These are phyloP conservation scores for Phytophthora kernoviae DNA, from an alignment of 352 stramenopile genomes.

Conservation along the genomic window DNA sequence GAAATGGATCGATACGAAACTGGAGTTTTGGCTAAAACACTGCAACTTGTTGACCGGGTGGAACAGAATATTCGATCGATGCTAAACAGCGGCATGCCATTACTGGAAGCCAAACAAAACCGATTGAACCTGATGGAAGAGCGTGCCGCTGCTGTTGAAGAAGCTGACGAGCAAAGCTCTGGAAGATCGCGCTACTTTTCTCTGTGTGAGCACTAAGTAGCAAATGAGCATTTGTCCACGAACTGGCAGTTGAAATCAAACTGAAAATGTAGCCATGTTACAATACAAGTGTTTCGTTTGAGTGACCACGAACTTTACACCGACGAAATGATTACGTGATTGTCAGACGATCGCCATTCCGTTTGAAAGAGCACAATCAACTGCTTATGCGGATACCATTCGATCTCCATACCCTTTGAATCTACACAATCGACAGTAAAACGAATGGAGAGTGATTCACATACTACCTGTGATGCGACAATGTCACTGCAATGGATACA, in stretches of 20 bases:
- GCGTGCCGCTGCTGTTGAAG: slow-evolving; percentile 6
- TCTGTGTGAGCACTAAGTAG: slow-evolving; percentile 23
- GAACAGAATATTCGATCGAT: slow-evolving; percentile 24
- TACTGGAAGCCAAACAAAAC: slow-evolving; percentile 24
- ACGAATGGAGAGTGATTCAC: not conserved
- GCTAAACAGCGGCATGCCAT: slow-evolving; percentile 23
- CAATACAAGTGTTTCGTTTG: not conserved
- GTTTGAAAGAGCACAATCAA: slow-evolving; percentile 5
- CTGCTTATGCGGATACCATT: not conserved
- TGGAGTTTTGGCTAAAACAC: slow-evolving; percentile 10
- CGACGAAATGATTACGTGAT: not conserved
- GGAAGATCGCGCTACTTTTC: slow-evolving; percentile 22
- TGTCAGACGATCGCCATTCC: not conserved
- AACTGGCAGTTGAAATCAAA: not conserved
- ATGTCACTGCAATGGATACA: slow-evolving; percentile 41
- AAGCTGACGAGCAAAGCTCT: not conserved
- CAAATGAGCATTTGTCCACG: not conserved
- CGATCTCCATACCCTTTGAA: not conserved
- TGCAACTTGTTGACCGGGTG: slow-evolving; percentile 15
- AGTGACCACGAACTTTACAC: not conserved
- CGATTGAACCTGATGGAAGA: slow-evolving; percentile 38
- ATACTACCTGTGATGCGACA: not conserved
- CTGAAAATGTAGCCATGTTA: not conserved
- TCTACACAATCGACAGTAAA: slow-evolving; percentile 5
- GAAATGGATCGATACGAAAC: slow-evolving; percentile 29